Evolutionary conservation across 495 filamentous ascomycete genomes (phyloP).

Genomic region (Thermothielavioides terrestris): DNA sequence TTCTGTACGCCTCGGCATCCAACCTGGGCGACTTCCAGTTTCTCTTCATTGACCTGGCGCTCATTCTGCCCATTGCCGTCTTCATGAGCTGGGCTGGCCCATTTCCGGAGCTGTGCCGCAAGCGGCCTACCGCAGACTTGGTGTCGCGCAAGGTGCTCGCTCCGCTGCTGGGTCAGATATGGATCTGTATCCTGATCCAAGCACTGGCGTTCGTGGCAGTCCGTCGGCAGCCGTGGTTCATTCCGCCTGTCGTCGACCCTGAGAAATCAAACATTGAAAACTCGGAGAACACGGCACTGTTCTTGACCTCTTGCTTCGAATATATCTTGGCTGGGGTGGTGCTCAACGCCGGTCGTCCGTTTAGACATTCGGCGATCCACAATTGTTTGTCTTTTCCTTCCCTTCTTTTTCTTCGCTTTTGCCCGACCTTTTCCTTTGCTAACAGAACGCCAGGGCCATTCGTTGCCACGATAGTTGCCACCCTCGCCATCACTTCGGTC

Average conservation of each 20-base stretch:
- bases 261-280: constrained; percentile 78
- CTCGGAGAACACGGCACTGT: constrained; percentile 85
- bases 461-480: constrained; percentile 61
- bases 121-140: constrained; percentile 84
- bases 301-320: constrained; percentile 84
- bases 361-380: constrained; percentile 66
- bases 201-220: constrained; percentile 62
- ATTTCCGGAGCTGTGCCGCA: constrained; percentile 66
- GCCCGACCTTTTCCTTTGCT: background rate
- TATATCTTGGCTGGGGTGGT: constrained; percentile 87
- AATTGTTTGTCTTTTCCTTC: constrained; percentile 50
- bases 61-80: constrained; percentile 93
- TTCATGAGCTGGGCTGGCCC: constrained; percentile 98
- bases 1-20: constrained; percentile 88
- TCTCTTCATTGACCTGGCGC: constrained; percentile 83
- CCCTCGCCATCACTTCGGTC: constrained; percentile 57
- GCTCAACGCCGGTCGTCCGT: constrained; percentile 81
- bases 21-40: constrained; percentile 99
- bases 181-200: constrained; percentile 73
- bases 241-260: constrained; percentile 63
- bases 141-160: constrained; percentile 90
- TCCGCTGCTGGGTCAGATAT: constrained; percentile 82
- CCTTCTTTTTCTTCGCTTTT: background rate
- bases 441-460: constrained; percentile 57
- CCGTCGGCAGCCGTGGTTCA: constrained; percentile 72